Evolutionary conservation across 116 monocot genomes (phyloP), one percentile per base, ranked within the genome.

Genomic region (Phalaenopsis hybrid): DNA sequence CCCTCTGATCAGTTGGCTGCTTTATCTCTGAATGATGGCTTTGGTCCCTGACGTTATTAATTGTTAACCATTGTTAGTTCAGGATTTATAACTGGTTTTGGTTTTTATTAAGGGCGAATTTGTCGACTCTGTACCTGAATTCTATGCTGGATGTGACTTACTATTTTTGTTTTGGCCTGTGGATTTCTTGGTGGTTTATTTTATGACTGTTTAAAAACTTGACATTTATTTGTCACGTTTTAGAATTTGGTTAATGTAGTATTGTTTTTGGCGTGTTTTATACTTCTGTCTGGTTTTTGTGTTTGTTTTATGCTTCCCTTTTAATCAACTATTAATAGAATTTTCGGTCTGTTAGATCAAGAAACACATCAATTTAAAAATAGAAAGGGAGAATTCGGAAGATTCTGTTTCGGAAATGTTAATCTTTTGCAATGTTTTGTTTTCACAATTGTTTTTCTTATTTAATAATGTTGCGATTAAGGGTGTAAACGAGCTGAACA

Each of bases 1-100:
- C 69, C 88, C 6, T 45, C 88, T 3, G 88, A 88, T 73, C 88
- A 88, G 81, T 77, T 88, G n/a, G 85, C 82, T 51, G 57, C 77
- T 48, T 83, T 88, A 1, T 85, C 88, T 21, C 50, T 88, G 46
- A 86, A 82, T 68, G 86, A 82, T 28, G 86, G 82, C 34, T 58
- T 86, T 43, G 63, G 79, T 28, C 78, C 75, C 20, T 41, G 65
- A 82, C n/a, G 21, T 0, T 3, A 4, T 46, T 75, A 70, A 70
- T 11, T 11, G 33, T 31, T 18, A 45, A 75, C 45, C 11, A 4
- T 75, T 75, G 41, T 37, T 34, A 72, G 41, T 25, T 44, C 17
- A 33, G 21, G 75, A 21, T 75, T 46, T 75, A 4, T 75, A 46
- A 11, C 1, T 48, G 45, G 46, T 75, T 75, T 44, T 75, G 45